Base-by-base conservation (phyloP, 805 yeast genomes). In the Candida arabinofermentans region DNA sequence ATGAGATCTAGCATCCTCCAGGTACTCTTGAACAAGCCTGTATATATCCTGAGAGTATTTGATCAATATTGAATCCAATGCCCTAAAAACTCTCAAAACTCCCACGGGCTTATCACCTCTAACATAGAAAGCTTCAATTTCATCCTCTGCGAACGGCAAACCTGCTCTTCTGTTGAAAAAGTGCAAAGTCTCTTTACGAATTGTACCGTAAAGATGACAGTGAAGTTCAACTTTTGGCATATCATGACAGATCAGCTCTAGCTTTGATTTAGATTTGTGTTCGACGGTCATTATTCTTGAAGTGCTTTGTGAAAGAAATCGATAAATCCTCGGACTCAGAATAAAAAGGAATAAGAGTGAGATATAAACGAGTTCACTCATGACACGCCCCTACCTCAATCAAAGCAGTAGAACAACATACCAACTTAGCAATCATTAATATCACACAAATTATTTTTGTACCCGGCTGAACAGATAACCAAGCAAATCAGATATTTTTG, bases 21-120 rank as follows among this genome's bases (percentile, higher is more conserved):
- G 46, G 34, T 60, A 56, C 41, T 60, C 63, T 24, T 35, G 31
- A 5, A 61, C 53, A 32, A 60, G 41, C 18, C 61, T 47, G 38
- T 59, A 58, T 10, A 60, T 47, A 38, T 60, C 62, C 7, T 44
- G 35, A 4, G 61, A 52, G 16, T 46, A 44, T 24, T 51, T 53
- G 35, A 59, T 53, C 27, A 59, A 40, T 12, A 40, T 24, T 12
- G 53, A 45, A 42, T 60, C 65, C 27, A 60, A 42, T 2, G 57
- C 61, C 27, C 65, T 40, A 21, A 60, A 51, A 22, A 59, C 58
- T 27, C 57, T 46, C 40, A 60, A 39, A 16, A 60, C 65, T 10
- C 65, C 65, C 17, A 58, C 53, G 3, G 65, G 65, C 36, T 60
- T 60, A 8, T 55, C 55, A 12, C 64, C 64, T 41, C 65, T 49